Percentiles rank a stretch among this genome's conserved stretches.
These are phyloP conservation scores for Apiospora malaysiana DNA, from an alignment of 2,329 filamentous ascomycete species.

Conservation along the genomic window DNA sequence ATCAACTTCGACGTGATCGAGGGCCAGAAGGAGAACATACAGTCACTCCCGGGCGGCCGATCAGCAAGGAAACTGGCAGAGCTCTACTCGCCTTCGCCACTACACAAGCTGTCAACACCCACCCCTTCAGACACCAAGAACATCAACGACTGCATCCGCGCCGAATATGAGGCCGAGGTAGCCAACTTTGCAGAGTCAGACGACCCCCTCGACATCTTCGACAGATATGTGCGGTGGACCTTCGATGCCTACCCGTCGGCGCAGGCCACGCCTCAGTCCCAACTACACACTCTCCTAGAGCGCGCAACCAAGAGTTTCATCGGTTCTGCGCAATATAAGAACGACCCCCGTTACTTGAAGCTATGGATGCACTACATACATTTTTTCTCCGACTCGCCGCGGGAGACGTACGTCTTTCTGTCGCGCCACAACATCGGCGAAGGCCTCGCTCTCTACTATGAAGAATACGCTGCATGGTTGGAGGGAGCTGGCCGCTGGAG, in stretches of 20 bases:
- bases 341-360: slow-evolving; percentile 91
- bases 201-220: slow-evolving; percentile 93
- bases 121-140: slow-evolving; percentile 76
- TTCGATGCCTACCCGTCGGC: slow-evolving; percentile 93
- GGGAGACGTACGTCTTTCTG: slow-evolving; percentile 91
- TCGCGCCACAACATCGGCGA: slow-evolving; percentile 89
- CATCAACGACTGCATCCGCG: slow-evolving; percentile 78
- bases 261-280: slow-evolving; percentile 90
- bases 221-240: slow-evolving; percentile 97
- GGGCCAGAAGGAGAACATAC: slow-evolving; percentile 96
- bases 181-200: slow-evolving; percentile 82
- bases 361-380: slow-evolving; percentile 94
- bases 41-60: slow-evolving; percentile 83
- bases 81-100: slow-evolving; percentile 73
- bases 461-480: slow-evolving; percentile 94
- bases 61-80: slow-evolving; percentile 89
- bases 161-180: slow-evolving; percentile 86
- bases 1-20: slow-evolving; percentile 93
- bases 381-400: slow-evolving; percentile 89
- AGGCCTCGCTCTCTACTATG: slow-evolving; percentile 87
- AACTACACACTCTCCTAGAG: slow-evolving; percentile 86
- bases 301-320: slow-evolving; percentile 91
- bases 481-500: slow-evolving; percentile 83
- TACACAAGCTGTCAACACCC: slow-evolving; percentile 64
- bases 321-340: slow-evolving; percentile 85